Percentiles rank a stretch among this genome's conserved stretches.
phyloP scores from a whole-genome alignment of 192 early-diverging fungal genomes.

The Coemansia pectinata region DNA sequence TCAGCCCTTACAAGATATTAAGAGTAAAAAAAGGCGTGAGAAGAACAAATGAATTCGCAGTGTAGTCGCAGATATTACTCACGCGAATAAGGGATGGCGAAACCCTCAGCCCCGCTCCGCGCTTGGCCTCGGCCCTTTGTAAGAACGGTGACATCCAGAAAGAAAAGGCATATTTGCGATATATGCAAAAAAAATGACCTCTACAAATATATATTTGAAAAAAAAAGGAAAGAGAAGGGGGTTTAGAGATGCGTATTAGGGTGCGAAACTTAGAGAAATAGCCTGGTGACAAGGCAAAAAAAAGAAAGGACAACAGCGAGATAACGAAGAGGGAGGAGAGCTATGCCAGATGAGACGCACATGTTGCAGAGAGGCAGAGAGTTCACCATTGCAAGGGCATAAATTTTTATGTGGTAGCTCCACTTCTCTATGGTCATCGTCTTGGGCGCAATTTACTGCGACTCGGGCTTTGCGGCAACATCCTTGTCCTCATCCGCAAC shows the following conservation, averaged over 20 bases:
- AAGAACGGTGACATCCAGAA: background rate
- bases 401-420: background rate
- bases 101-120: background rate
- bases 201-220: background rate
- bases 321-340: background rate
- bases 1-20: background rate
- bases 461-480: constrained; percentile 15
- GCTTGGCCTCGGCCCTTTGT: constrained; percentile 1
- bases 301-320: background rate
- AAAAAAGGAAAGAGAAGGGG: background rate
- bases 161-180: background rate
- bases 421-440: background rate
- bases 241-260: background rate
- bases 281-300: background rate
- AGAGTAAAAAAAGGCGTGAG: background rate
- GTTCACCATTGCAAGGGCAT: background rate
- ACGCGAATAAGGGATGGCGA: background rate
- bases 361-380: background rate
- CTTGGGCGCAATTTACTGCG: background rate
- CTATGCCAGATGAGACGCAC: background rate
- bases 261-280: background rate
- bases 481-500: constrained; percentile 10
- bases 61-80: background rate
- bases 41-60: background rate
- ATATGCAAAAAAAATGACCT: background rate